These are phyloP conservation scores for Dictyostelium firmibasis DNA, from an alignment of 78 protist genomes.

Conservation along the genomic window DNA sequence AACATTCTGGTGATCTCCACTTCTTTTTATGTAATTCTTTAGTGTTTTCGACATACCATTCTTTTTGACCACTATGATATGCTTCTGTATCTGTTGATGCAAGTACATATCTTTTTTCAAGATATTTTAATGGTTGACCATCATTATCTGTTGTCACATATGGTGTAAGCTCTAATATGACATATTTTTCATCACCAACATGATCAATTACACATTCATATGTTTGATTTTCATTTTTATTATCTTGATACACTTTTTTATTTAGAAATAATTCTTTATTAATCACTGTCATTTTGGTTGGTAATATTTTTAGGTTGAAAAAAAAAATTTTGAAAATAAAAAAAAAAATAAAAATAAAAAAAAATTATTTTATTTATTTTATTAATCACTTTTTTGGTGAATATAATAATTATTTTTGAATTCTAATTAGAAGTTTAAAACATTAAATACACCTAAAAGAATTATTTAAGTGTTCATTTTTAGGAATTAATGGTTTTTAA, in stretches of 20 bases:
- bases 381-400: no score
- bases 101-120: background rate
- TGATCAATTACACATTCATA: constrained; percentile 29
- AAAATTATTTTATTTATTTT: no score
- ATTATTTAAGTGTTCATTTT: no score
- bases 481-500: no score
- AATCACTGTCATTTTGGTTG: background rate
- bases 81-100: constrained; percentile 24
- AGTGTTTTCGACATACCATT: constrained; percentile 21
- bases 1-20: constrained; percentile 24
- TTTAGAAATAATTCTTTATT: background rate
- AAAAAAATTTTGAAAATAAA: background rate
- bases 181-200: constrained; percentile 25
- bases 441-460: no score
- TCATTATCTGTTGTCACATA: background rate
- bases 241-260: background rate
- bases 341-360: background rate
- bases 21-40: background rate
- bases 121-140: background rate
- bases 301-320: background rate
- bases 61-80: constrained; percentile 2
- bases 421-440: no score
- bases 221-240: background rate
- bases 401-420: no score
- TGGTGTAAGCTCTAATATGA: background rate